Conservation (phyloP, 2,329 filamentous ascomycete species). For the Alternaria ventricosa region DNA sequence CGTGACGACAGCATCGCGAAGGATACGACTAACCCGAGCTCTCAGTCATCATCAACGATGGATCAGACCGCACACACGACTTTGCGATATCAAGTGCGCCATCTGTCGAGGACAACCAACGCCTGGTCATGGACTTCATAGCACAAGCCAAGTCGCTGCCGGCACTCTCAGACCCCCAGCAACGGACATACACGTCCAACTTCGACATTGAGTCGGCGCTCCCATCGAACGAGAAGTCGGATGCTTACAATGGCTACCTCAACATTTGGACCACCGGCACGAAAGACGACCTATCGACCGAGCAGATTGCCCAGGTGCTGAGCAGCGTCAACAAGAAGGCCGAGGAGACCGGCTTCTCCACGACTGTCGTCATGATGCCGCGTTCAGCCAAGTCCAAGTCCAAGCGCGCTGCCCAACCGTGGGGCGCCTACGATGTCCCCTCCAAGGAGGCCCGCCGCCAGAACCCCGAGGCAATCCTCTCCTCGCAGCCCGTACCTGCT, state of each 20-base stretch:
- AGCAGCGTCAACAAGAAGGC: slow-evolving; percentile 16
- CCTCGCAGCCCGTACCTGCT: slow-evolving; percentile 33
- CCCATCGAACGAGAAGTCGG: slow-evolving; percentile 23
- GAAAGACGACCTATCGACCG: slow-evolving; percentile 15
- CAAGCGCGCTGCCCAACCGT: slow-evolving; percentile 44
- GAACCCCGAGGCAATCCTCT: slow-evolving; percentile 41
- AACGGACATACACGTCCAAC: slow-evolving; percentile 31
- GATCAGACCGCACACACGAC: slow-evolving; percentile 19
- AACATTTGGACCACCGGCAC: slow-evolving; percentile 33
- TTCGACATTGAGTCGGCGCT: slow-evolving; percentile 31
- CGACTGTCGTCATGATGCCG: slow-evolving; percentile 50
- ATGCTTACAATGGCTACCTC: slow-evolving; percentile 40
- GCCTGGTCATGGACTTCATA: slow-evolving; percentile 46
- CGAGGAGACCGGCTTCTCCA: slow-evolving; percentile 27
- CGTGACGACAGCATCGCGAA: neutral
- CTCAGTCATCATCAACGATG: slow-evolving; percentile 35
- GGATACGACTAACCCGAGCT: slow-evolving; percentile 19
- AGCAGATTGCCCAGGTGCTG: slow-evolving; percentile 22
- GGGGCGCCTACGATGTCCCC: slow-evolving; percentile 44
- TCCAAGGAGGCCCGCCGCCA: slow-evolving; percentile 35
- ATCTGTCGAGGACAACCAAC: slow-evolving; percentile 40
- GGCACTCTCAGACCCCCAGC: slow-evolving; percentile 32
- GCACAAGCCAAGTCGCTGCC: slow-evolving; percentile 44
- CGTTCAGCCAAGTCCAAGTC: slow-evolving; percentile 25
- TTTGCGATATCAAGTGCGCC: slow-evolving; percentile 47